Conservation (phyloP, 2,329 filamentous ascomycete genomes). For the Calonectria pauciramosa region DNA sequence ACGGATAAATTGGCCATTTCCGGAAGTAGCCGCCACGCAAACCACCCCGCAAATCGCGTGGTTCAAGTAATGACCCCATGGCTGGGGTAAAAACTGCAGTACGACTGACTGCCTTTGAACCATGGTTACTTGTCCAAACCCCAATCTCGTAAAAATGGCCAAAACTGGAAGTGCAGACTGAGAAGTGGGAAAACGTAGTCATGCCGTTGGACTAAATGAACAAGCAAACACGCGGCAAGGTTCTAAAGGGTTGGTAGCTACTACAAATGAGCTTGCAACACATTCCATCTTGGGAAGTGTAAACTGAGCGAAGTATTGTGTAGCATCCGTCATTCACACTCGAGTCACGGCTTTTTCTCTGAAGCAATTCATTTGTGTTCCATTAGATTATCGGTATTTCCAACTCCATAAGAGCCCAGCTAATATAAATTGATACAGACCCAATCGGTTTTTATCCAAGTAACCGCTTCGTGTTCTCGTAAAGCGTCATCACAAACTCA, state of each 20-base stretch:
- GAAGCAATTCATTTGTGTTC: not conserved
- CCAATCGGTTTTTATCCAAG: not conserved
- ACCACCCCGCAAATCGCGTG: not conserved
- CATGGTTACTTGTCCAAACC: not conserved
- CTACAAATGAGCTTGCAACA: too few relatives aligned
- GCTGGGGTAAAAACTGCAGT: not conserved
- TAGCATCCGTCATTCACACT: not conserved
- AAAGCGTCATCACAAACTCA: not conserved
- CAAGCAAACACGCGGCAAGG: too few relatives aligned
- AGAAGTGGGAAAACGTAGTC: too few relatives aligned
- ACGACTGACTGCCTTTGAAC: not conserved
- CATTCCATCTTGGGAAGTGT: too few relatives aligned
- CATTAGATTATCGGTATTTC: not conserved
- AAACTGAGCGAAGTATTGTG: too few relatives aligned
- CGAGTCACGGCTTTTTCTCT: not conserved
- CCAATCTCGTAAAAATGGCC: not conserved
- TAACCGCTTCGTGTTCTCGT: constrained; percentile 1
- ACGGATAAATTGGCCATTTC: not conserved
- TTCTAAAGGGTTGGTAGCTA: too few relatives aligned
- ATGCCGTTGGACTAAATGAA: too few relatives aligned
- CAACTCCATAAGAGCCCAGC: not conserved
- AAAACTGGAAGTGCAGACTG: not conserved
- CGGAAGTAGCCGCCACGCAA: not conserved
- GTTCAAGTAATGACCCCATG: not conserved
- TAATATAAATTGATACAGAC: not conserved